Base-by-base conservation (phyloP, 495 filamentous ascomycete genomes). In the Aspergillus leporis region DNA sequence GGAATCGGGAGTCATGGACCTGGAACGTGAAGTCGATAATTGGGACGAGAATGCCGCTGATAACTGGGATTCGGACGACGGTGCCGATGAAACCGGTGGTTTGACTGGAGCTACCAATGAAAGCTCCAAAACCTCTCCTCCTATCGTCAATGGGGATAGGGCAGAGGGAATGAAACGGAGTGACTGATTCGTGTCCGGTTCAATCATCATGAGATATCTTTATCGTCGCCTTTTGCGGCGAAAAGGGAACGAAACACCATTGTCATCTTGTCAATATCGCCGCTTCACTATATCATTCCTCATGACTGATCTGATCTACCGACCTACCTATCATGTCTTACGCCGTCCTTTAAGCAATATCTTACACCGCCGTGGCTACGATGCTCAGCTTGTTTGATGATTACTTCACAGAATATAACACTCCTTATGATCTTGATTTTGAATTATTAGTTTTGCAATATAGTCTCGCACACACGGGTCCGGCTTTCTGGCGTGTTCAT, bases 41-140 rank as follows among this genome's bases (percentile, higher is more conserved):
- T 93, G 90, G 90, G 90, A 92, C 62, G 90, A 92, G 70, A 90
- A 93, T 65, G 84, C 83, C 0, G 85, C 85, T 21, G 89, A 92
- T 67, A 80, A 80, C 13, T 91, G 88, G 89, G 88, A 90, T 58
- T 62, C 84, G 3, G 87, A 86, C 31, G 86, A 88, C 47, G 74
- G 64, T 3, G 62, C 62, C 12, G 66, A 56, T 34, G 56, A 53
- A 8, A 45, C 52, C n/a, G 48, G 18, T 8, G 60, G 45, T 21
- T 53, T 58, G 19, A 48, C 49, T 7, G 47, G 55, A 30, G 56
- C 48, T 21, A 54, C 58, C 2, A 41, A 52, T 16, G 53, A 60
- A 4, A 55, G 55, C 16, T 43, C 53, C 5, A 63, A 58, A 36
- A 18, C 55, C 5, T 25, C 49, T n/a, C 50, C 59, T 28, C 51